phyloP scores from a whole-genome alignment of 768 basidiomycete species.

The Albatrellus ellisii region DNA sequence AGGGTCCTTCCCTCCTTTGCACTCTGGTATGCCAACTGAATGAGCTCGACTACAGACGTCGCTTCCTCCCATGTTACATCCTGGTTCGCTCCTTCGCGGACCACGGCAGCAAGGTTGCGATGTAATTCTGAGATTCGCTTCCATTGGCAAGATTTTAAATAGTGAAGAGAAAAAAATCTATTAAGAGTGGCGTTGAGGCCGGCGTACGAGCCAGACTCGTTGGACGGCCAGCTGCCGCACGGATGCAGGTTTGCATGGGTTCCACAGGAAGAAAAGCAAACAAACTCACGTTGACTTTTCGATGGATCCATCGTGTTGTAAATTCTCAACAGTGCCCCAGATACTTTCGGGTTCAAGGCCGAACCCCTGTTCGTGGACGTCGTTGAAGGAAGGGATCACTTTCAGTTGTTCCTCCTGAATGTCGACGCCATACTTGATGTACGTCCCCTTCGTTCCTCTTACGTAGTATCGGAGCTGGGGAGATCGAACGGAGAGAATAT shows the following conservation, averaged over 20 bases:
- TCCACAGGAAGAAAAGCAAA: conserved; percentile 7
- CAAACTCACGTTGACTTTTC: conserved; percentile 20
- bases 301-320: conserved; percentile 31
- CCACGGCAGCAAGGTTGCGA: conserved; percentile 50
- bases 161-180: too few species aligned
- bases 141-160: too few species aligned
- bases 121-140: too few species aligned
- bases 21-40: conserved; percentile 61
- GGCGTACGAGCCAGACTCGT: conserved; percentile 43
- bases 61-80: conserved; percentile 68
- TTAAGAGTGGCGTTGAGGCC: too few species aligned
- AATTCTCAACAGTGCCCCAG: conserved; percentile 49
- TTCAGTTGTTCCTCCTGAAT: conserved; percentile 70
- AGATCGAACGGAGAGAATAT: conserved; percentile 52
- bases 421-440: conserved; percentile 65
- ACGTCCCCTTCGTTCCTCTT: conserved; percentile 60
- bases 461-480: conserved; percentile 61
- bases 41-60: conserved; percentile 56
- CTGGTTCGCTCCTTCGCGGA: conserved; percentile 38
- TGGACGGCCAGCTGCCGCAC: conserved; percentile 46
- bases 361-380: conserved; percentile 29
- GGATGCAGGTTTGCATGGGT: not conserved
- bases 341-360: conserved; percentile 52
- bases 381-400: conserved; percentile 34
- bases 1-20: conserved; percentile 44